Evolutionary conservation across 306 rosid species (phyloP).

Genomic region (Pyrus betulifolia): DNA sequence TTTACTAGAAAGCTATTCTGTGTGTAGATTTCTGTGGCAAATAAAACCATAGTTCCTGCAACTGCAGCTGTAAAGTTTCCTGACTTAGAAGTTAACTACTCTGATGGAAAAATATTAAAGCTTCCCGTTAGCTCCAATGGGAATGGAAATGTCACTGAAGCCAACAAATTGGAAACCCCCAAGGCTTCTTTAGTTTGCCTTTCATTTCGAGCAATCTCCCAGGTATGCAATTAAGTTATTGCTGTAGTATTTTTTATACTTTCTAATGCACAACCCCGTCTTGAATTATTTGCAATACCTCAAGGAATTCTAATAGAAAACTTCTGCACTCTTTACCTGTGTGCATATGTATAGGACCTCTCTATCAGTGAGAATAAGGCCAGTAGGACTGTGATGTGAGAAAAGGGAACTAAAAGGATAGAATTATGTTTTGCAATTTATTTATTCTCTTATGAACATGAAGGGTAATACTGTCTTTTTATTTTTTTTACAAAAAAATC

Average conservation of each 20-base stretch:
- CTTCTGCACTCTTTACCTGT: neutral
- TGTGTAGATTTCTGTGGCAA: constrained; percentile 59
- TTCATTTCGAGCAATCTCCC: constrained; percentile 76
- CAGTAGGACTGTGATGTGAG: neutral
- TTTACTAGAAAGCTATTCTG: neutral
- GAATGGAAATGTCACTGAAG: constrained; percentile 23
- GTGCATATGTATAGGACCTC: neutral
- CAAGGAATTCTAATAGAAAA: neutral
- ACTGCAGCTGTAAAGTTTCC: constrained; percentile 68
- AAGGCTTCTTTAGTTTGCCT: constrained; percentile 68
- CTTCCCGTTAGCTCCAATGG: constrained; percentile 47
- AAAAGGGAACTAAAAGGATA: neutral
- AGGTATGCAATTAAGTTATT: constrained; percentile 35
- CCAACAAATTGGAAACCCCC: constrained; percentile 31
- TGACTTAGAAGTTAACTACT: constrained; percentile 48
- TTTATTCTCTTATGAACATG: neutral
- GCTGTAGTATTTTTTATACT: neutral
- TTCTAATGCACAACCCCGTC: neutral
- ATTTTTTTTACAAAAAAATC: neutral
- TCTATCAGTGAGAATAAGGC: neutral
- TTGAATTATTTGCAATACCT: neutral
- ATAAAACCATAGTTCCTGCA: constrained; percentile 69
- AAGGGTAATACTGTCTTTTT: neutral
- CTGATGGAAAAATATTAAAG: constrained; percentile 52
- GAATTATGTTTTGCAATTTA: neutral